These are phyloP conservation scores for Solanum gandarillasii DNA, from an alignment of 257 asterid species.

Conservation along the genomic window DNA sequence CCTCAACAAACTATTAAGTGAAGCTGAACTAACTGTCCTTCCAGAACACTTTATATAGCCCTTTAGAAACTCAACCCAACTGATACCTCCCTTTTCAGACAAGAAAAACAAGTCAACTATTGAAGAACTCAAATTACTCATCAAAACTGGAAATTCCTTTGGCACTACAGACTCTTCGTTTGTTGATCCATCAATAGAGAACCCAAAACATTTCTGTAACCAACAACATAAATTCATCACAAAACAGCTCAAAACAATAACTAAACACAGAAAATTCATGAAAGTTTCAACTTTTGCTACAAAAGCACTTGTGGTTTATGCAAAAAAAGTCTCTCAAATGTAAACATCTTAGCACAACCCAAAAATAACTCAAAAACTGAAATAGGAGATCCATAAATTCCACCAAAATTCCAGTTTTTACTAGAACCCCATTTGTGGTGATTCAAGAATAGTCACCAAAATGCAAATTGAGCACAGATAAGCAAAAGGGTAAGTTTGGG, in stretches of 20 bases:
- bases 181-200: conserved; percentile 25
- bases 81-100: conserved; percentile 51
- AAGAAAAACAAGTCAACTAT: conserved; percentile 64
- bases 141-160: conserved; percentile 35
- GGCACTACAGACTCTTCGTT: conserved; percentile 22
- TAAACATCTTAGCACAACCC: not conserved
- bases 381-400: not conserved
- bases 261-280: not conserved
- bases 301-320: not conserved
- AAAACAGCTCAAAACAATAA: not conserved
- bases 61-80: conserved; percentile 69
- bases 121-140: conserved; percentile 51
- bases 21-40: conserved; percentile 51
- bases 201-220: conserved; percentile 66
- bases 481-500: not conserved
- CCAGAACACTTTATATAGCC: conserved; percentile 73
- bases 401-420: not conserved
- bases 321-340: not conserved
- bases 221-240: not conserved
- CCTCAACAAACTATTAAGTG: conserved; percentile 39
- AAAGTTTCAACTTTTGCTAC: not conserved
- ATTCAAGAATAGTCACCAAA: not conserved
- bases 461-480: not conserved
- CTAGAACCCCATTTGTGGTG: not conserved
- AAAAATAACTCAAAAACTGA: not conserved